A percentile compares a stretch with the other conserved stretches of the same genome.
These are phyloP conservation scores for Candida pseudoviswanathii DNA, from an alignment of 1,139 yeast species.

Conservation along the genomic window DNA sequence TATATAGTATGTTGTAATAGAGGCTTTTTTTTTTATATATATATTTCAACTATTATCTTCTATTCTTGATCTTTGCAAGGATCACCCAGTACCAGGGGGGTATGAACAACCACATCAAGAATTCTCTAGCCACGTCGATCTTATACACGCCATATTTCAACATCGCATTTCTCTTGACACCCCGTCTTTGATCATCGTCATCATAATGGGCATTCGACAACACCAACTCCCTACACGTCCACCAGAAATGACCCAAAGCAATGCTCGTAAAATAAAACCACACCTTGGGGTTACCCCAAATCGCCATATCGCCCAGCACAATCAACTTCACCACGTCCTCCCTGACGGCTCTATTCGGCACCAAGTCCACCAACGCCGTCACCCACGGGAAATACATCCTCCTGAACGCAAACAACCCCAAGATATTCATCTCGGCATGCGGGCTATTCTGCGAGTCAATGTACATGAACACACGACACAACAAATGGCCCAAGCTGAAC, in stretches of 20 bases:
- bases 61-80: constrained; percentile 15
- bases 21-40: background rate
- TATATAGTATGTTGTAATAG: background rate
- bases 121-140: constrained; percentile 17
- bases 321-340: constrained; percentile 4
- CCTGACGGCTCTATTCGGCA: constrained; percentile 12
- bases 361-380: constrained; percentile 21
- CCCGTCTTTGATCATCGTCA: constrained; percentile 17
- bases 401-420: constrained; percentile 30
- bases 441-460: constrained; percentile 35
- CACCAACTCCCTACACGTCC: constrained; percentile 33
- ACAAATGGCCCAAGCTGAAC: constrained; percentile 24
- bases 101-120: constrained; percentile 21
- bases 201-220: constrained; percentile 25
- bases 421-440: constrained; percentile 23
- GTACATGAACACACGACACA: constrained; percentile 32
- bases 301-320: background rate
- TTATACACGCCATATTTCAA: constrained; percentile 16
- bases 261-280: constrained; percentile 26
- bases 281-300: constrained; percentile 7
- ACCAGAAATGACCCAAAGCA: constrained; percentile 41
- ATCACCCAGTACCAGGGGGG: constrained; percentile 47
- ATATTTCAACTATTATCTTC: background rate
- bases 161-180: constrained; percentile 17
- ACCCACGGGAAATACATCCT: constrained; percentile 31